These are phyloP conservation scores for Calycina marina DNA, from an alignment of 2,329 filamentous ascomycete genomes.

Conservation along the genomic window DNA sequence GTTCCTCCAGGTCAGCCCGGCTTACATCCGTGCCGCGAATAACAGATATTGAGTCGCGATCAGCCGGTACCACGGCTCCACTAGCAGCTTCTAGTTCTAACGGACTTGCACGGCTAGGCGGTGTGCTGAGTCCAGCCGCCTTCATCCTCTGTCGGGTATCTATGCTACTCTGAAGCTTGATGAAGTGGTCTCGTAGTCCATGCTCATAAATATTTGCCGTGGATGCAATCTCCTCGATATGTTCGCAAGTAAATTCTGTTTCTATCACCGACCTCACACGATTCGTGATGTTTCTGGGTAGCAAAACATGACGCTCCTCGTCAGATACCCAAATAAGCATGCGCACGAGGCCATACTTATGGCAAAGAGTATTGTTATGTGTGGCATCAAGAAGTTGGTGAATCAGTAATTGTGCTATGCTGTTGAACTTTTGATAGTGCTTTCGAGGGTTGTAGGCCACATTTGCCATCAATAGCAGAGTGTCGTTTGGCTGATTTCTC, in stretches of 20 bases:
- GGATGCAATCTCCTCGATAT: slow-evolving; percentile 41
- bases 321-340: slow-evolving; percentile 61
- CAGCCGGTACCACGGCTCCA: no score
- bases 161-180: slow-evolving; percentile 33
- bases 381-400: slow-evolving; percentile 48
- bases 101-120: slow-evolving; percentile 29
- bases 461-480: slow-evolving; percentile 60
- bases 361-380: slow-evolving; percentile 44
- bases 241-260: slow-evolving; percentile 44
- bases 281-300: slow-evolving; percentile 43
- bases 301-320: slow-evolving; percentile 38
- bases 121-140: slow-evolving; percentile 27
- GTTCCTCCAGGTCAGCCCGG: no score
- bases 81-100: slow-evolving; percentile 16
- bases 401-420: slow-evolving; percentile 40
- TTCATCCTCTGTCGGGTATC: slow-evolving; percentile 32
- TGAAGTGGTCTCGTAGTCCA: slow-evolving; percentile 28
- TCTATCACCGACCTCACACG: slow-evolving; percentile 44
- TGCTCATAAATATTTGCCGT: slow-evolving; percentile 13
- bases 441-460: slow-evolving; percentile 39
- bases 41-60: no score
- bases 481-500: slow-evolving; percentile 45
- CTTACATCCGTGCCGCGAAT: no score
- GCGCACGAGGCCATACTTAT: slow-evolving; percentile 64
- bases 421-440: slow-evolving; percentile 35